A percentile compares a stretch with the other conserved stretches of the same genome.
Conservation (phyloP, 305 asterid species). For the Caryopteris hybrid region DNA sequence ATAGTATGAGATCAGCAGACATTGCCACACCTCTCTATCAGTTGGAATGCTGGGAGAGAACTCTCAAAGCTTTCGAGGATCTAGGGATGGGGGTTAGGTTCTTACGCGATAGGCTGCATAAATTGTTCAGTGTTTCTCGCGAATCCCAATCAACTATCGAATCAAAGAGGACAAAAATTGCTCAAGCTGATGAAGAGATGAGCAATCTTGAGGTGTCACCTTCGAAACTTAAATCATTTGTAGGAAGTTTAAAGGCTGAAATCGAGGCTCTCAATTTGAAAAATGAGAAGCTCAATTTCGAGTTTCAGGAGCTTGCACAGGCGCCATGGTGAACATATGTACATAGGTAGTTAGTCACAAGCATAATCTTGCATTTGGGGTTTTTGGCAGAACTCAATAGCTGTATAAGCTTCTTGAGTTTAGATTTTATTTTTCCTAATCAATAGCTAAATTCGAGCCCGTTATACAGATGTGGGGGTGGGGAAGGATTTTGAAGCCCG, state of each 20-base stretch:
- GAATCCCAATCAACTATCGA: conserved; percentile 27
- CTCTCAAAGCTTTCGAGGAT: conserved; percentile 57
- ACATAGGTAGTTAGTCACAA: background rate
- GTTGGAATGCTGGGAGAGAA: conserved; percentile 51
- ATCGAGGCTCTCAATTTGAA: conserved; percentile 29
- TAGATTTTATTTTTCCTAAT: background rate
- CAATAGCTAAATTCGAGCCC: background rate
- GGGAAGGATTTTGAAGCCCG: background rate
- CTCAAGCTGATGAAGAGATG: conserved; percentile 17
- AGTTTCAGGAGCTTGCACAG: conserved; percentile 33
- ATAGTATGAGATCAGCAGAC: conserved; percentile 44
- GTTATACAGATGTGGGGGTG: background rate
- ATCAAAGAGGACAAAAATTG: conserved; percentile 23
- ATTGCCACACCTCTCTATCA: conserved; percentile 21
- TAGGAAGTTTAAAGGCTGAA: conserved; percentile 28
- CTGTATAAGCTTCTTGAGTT: background rate
- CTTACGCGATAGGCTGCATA: conserved; percentile 29
- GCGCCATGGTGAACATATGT: conserved; percentile 45
- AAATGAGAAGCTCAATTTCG: conserved; percentile 22
- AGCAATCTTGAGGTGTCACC: conserved; percentile 24
- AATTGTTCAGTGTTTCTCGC: conserved; percentile 24
- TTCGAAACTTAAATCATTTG: conserved; percentile 24
- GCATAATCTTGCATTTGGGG: background rate
- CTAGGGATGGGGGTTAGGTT: conserved; percentile 69
- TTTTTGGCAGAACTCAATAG: background rate